Conservation (phyloP, 2,329 filamentous ascomycete species). For the Aspergillus sp. region DNA sequence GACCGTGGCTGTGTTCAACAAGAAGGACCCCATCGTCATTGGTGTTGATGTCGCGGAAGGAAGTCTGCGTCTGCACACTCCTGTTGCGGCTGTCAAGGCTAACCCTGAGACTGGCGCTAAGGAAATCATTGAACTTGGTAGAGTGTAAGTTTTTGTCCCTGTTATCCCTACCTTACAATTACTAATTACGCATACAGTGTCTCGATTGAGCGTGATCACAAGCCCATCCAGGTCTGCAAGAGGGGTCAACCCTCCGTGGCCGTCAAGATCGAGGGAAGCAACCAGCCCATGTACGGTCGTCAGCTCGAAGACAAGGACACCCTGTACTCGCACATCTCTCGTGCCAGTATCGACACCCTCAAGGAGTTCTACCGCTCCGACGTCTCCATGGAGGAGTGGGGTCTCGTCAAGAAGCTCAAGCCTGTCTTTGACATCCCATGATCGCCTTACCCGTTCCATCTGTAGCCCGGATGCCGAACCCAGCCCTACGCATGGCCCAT, state of each 20-base stretch:
- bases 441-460: slow-evolving; percentile 20
- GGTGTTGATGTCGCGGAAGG: slow-evolving; percentile 96
- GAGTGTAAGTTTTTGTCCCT: slow-evolving; percentile 72
- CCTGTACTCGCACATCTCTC: slow-evolving; percentile 84
- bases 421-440: slow-evolving; percentile 84
- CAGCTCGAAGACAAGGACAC: slow-evolving; percentile 90
- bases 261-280: slow-evolving; percentile 91
- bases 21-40: slow-evolving; percentile 91
- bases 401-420: slow-evolving; percentile 93
- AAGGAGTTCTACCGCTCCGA: slow-evolving; percentile 94
- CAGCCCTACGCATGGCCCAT: background rate
- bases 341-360: slow-evolving; percentile 86
- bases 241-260: slow-evolving; percentile 96
- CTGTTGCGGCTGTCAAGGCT: slow-evolving; percentile 81
- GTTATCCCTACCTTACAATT: slow-evolving; percentile 6
- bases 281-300: slow-evolving; percentile 91
- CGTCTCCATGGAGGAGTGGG: slow-evolving; percentile 90
- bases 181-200: slow-evolving; percentile 58
- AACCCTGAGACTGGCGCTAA: slow-evolving; percentile 78
- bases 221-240: slow-evolving; percentile 88
- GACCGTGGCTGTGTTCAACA: slow-evolving; percentile 95
- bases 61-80: slow-evolving; percentile 80
- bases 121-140: slow-evolving; percentile 80
- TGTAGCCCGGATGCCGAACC: background rate
- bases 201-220: slow-evolving; percentile 96